These are phyloP conservation scores for Leptodermis oblonga DNA, from an alignment of 257 asterid species.

Conservation along the genomic window DNA sequence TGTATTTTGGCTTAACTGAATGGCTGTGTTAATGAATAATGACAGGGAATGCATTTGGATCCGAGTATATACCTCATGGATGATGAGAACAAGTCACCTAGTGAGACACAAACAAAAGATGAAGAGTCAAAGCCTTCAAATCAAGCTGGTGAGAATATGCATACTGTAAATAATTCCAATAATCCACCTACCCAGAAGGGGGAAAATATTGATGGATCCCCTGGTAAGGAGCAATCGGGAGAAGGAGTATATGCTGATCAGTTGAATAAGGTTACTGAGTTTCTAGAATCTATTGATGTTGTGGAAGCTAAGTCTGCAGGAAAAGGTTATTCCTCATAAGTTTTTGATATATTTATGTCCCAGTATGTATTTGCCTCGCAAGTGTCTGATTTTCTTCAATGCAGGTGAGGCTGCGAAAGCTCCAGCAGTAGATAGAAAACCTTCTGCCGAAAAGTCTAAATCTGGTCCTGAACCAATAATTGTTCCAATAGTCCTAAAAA, in stretches of 20 bases:
- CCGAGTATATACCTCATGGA: conserved; percentile 96
- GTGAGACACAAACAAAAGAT: conserved; percentile 39
- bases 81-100: conserved; percentile 63
- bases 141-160: conserved; percentile 35
- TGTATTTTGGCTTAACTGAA: conserved; percentile 8
- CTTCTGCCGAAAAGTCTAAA: conserved; percentile 48
- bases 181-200: conserved; percentile 28
- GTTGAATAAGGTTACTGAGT: conserved; percentile 44
- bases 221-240: conserved; percentile 26
- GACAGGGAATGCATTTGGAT: conserved; percentile 98
- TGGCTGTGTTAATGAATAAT: conserved; percentile 21
- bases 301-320: conserved; percentile 30
- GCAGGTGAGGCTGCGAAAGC: conserved; percentile 55
- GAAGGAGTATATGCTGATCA: conserved; percentile 31
- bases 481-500: conserved; percentile 78
- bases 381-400: conserved; percentile 8
- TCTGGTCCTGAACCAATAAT: conserved; percentile 86
- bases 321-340: conserved; percentile 36
- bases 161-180: conserved; percentile 28
- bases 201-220: conserved; percentile 14
- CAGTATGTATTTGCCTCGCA: conserved; percentile 15
- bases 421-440: conserved; percentile 31
- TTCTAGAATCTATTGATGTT: conserved; percentile 45
- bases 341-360: conserved; percentile 1
- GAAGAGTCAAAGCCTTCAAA: conserved; percentile 38